Conservation (phyloP, 805 yeast species). For the Grigorovia yakushimaensis region DNA sequence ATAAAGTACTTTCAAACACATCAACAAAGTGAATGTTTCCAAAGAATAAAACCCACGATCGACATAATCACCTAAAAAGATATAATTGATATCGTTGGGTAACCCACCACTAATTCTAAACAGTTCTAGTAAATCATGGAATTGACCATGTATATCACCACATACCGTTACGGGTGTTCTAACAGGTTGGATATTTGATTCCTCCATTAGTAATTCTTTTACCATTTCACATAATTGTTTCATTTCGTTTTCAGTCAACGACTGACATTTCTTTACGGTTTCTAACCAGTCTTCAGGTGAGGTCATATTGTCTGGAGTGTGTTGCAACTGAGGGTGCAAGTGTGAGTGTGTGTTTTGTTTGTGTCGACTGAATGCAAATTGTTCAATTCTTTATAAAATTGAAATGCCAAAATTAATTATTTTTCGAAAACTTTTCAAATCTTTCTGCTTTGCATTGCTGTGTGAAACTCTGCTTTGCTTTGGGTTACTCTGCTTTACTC, state of each 20-base stretch:
- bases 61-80: constrained; percentile 91
- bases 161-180: constrained; percentile 90
- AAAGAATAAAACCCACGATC: constrained; percentile 95
- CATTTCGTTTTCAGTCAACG: constrained; percentile 87
- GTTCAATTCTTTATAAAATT: too few species aligned
- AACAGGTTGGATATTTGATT: constrained; percentile 88
- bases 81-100: constrained; percentile 72
- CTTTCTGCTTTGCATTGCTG: too few species aligned
- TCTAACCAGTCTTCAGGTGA: constrained; percentile 98
- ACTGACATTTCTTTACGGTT: constrained; percentile 80
- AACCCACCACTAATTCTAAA: constrained; percentile 89
- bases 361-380: too few species aligned
- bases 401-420: too few species aligned
- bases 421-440: neutral
- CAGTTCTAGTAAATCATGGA: constrained; percentile 84
- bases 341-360: too few species aligned
- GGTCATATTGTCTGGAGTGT: neutral
- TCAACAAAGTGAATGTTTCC: constrained; percentile 86
- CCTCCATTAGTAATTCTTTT: constrained; percentile 91
- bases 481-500: too few species aligned
- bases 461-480: too few species aligned
- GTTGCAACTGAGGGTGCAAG: too few species aligned
- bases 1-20: constrained; percentile 85
- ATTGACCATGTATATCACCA: constrained; percentile 97
- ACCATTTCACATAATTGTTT: constrained; percentile 92